Conservation (phyloP, 805 yeast genomes). For the Yarrowia alimentaria region DNA sequence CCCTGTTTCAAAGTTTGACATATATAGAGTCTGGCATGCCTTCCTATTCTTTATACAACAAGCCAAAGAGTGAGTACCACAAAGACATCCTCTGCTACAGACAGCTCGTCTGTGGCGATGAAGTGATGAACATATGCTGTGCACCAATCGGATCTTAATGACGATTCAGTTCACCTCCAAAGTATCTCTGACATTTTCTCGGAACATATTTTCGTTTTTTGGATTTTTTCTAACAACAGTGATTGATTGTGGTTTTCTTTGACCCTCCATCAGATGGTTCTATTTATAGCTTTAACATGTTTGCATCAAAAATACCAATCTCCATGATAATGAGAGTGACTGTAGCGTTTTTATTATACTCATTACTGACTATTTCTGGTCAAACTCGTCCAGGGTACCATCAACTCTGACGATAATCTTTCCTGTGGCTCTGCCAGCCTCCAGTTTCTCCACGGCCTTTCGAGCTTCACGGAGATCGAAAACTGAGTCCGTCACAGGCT, state of each 20-base stretch:
- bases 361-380: too few species aligned
- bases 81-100: not conserved
- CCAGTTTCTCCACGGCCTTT: constrained; percentile 26
- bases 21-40: constrained; percentile 1
- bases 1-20: not conserved
- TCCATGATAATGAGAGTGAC: too few species aligned
- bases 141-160: constrained; percentile 28
- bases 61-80: constrained; percentile 20
- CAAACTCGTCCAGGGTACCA: not conserved
- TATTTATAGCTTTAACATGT: too few species aligned
- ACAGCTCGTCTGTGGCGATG: too few species aligned
- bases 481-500: constrained; percentile 28
- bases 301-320: too few species aligned
- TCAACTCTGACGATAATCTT: constrained; percentile 29
- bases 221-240: not conserved
- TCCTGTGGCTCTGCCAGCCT: constrained; percentile 30
- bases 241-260: too few species aligned
- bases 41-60: not conserved
- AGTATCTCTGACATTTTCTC: constrained; percentile 19
- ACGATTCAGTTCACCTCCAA: too few species aligned
- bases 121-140: constrained; percentile 28
- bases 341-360: too few species aligned
- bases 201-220: too few species aligned
- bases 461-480: constrained; percentile 28
- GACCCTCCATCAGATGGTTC: too few species aligned